These are phyloP conservation scores for Arabis alpina DNA, from an alignment of 345 rosid species.

Conservation along the genomic window DNA sequence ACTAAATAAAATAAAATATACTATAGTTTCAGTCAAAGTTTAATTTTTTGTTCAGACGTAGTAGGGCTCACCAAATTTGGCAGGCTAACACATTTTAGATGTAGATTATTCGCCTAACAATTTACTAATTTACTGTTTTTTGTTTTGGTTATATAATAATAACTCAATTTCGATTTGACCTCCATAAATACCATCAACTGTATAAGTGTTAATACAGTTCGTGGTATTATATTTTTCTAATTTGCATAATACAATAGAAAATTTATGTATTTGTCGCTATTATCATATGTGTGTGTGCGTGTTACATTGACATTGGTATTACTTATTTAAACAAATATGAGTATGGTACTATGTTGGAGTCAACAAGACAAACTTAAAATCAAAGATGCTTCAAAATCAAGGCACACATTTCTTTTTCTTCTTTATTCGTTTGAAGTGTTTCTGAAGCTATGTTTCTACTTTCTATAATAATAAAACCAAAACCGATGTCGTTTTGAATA, in stretches of 20 bases:
- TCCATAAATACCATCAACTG: too few species aligned
- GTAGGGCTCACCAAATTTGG: slow-evolving; percentile 7
- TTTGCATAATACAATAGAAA: too few species aligned
- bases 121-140: background rate
- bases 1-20: too few species aligned
- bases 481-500: background rate
- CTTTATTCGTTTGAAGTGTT: background rate
- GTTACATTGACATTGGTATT: background rate
- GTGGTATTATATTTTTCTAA: too few species aligned
- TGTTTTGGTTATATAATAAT: too few species aligned
- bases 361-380: background rate
- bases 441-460: slow-evolving; percentile 1
- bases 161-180: too few species aligned
- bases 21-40: too few species aligned
- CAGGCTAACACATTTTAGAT: slow-evolving; percentile 6
- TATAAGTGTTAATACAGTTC: too few species aligned
- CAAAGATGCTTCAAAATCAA: slow-evolving; percentile 20
- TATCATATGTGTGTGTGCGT: background rate
- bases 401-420: background rate
- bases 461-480: background rate
- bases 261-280: too few species aligned
- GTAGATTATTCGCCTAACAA: background rate
- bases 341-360: slow-evolving; percentile 3
- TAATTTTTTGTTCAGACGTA: too few species aligned
- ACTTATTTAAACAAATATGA: background rate